Conservation (phyloP, 116 monocot genomes). For the Dioscorea cayenensis region DNA sequence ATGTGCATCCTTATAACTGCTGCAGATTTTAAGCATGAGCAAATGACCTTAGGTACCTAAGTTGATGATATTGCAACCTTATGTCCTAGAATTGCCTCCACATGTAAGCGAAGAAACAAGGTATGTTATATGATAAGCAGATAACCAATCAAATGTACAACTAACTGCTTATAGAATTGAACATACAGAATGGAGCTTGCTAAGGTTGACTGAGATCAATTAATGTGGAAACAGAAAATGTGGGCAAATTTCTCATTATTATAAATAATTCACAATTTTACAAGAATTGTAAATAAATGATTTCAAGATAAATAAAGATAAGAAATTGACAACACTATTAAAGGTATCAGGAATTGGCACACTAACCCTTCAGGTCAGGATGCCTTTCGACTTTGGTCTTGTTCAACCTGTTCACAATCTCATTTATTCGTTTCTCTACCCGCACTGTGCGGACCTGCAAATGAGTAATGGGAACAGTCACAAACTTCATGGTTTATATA, state of each 20-base stretch:
- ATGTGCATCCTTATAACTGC: too few relatives aligned
- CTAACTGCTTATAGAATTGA: too few relatives aligned
- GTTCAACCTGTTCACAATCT: conserved; percentile 90
- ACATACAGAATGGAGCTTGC: too few relatives aligned
- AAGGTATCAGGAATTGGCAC: not conserved
- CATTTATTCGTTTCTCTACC: conserved; percentile 93
- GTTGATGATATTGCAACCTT: too few relatives aligned
- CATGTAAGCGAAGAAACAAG: too few relatives aligned
- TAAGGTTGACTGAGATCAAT: not conserved
- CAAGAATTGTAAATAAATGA: too few relatives aligned
- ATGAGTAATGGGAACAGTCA: conserved; percentile 1
- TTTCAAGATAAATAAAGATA: not conserved
- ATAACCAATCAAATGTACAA: too few relatives aligned
- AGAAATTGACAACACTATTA: not conserved
- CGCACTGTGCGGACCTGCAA: conserved; percentile 77
- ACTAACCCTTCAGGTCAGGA: conserved; percentile 88
- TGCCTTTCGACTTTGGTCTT: conserved; percentile 93
- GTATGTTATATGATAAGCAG: too few relatives aligned
- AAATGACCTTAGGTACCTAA: too few relatives aligned
- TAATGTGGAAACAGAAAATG: not conserved
- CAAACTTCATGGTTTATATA: not conserved
- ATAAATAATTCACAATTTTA: too few relatives aligned
- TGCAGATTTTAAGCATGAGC: too few relatives aligned
- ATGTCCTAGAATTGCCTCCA: too few relatives aligned
- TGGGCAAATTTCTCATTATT: not conserved